Conservation (phyloP, 192 early-diverging fungal species). For the Rhizophlyctis rosea region DNA sequence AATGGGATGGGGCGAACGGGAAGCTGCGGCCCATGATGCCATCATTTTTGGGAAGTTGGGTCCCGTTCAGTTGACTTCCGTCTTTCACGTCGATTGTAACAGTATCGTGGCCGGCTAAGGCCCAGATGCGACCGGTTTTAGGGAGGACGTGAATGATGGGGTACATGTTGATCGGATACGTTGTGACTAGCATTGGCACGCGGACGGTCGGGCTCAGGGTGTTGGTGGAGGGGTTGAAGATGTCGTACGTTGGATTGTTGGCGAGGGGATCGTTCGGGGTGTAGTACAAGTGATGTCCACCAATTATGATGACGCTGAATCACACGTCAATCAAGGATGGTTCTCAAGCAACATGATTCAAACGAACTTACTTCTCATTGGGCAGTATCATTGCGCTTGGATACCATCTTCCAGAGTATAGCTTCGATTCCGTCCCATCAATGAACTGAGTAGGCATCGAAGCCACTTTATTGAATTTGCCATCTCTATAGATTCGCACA, state of each 20-base stretch:
- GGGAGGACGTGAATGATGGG: conserved; percentile 23
- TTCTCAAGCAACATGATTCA: no score
- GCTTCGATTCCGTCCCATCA: conserved; percentile 2
- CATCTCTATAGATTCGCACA: conserved; percentile 20
- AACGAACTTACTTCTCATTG: conserved; percentile 22
- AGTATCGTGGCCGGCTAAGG: conserved; percentile 16
- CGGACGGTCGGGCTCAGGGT: conserved; percentile 11
- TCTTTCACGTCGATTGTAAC: conserved; percentile 3
- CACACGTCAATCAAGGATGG: no score
- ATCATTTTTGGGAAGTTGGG: conserved; percentile 20
- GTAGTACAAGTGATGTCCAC: conserved; percentile 20
- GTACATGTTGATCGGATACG: conserved; percentile 29
- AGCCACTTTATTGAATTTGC: conserved; percentile 11
- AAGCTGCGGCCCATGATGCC: conserved; percentile 22
- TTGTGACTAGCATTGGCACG: conserved; percentile 5
- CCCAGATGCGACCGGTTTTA: conserved; percentile 10
- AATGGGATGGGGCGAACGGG: conserved; percentile 33
- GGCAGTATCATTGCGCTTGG: conserved; percentile 19
- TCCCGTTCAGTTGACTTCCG: neutral
- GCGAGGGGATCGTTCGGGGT: conserved; percentile 5
- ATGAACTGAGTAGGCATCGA: conserved; percentile 16
- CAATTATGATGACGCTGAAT: conserved; percentile 23
- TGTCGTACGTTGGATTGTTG: conserved; percentile 27
- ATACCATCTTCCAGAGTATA: conserved; percentile 26
- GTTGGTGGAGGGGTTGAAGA: conserved; percentile 16